These are phyloP conservation scores for Suillus occidentalis DNA, from an alignment of 768 basidiomycete species.

Conservation along the genomic window DNA sequence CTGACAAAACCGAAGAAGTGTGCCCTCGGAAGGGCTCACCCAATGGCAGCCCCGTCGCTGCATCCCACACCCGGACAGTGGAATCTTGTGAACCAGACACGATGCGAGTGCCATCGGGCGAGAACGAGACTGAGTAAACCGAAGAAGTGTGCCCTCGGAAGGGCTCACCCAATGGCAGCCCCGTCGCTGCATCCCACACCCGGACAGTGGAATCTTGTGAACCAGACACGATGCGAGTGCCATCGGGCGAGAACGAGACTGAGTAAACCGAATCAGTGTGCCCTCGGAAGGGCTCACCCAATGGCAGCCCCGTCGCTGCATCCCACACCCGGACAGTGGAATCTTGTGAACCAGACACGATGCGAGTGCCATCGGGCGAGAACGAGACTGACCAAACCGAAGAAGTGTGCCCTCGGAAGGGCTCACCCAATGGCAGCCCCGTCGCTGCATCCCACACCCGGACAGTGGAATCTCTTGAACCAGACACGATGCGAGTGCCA, in stretches of 20 bases:
- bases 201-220: conserved; percentile 16
- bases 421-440: too few species aligned
- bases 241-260: conserved; percentile 14
- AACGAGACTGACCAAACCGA: conserved; percentile 8
- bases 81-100: conserved; percentile 10
- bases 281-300: conserved; percentile 6
- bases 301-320: conserved; percentile 10
- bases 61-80: conserved; percentile 10
- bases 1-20: not conserved
- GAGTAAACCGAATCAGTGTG: conserved; percentile 7
- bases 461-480: conserved; percentile 2
- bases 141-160: conserved; percentile 7
- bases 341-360: conserved; percentile 18
- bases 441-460: conserved; percentile 11
- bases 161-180: not conserved
- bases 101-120: conserved; percentile 12
- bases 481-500: conserved; percentile 13
- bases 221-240: conserved; percentile 7
- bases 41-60: conserved; percentile 19
- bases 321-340: conserved; percentile 23
- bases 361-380: conserved; percentile 12
- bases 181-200: conserved; percentile 3
- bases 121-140: conserved; percentile 14
- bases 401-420: too few species aligned
- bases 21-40: not conserved